Conservation (phyloP, 1,139 yeast genomes). For the Saccharomyces hybrid region DNA sequence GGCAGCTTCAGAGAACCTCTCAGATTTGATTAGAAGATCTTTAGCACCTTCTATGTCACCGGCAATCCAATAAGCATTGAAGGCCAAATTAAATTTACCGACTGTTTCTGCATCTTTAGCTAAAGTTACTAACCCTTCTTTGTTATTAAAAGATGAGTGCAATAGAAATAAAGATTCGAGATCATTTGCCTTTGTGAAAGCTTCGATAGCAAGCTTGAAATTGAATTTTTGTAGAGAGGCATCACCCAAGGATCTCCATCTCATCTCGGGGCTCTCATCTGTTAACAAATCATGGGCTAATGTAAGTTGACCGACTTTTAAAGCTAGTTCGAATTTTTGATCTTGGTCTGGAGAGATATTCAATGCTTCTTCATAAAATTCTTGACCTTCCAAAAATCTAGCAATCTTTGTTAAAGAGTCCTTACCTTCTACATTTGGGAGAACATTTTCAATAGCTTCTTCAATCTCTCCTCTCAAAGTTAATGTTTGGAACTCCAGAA, state of each 20-base stretch:
- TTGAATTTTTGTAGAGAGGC: constrained; percentile 73
- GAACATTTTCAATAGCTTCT: constrained; percentile 55
- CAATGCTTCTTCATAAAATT: constrained; percentile 73
- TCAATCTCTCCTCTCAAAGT: constrained; percentile 91
- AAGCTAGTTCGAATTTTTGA: constrained; percentile 77
- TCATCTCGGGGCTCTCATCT: constrained; percentile 49
- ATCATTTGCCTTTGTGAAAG: constrained; percentile 77
- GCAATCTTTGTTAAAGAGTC: constrained; percentile 76
- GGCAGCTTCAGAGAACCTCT: constrained; percentile 78
- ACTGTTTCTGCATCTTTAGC: constrained; percentile 57
- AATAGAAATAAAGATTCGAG: constrained; percentile 73
- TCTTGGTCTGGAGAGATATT: constrained; percentile 77
- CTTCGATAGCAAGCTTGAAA: constrained; percentile 69
- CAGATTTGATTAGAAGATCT: constrained; percentile 59
- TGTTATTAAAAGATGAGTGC: constrained; percentile 75
- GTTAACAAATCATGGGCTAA: constrained; percentile 70
- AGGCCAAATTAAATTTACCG: constrained; percentile 86
- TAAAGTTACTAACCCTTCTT: constrained; percentile 48
- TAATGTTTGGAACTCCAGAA: constrained; percentile 89
- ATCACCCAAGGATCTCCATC: constrained; percentile 93
- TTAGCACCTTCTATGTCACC: constrained; percentile 64
- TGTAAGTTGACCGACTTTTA: constrained; percentile 57
- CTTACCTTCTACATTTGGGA: constrained; percentile 55
- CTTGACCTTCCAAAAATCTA: constrained; percentile 90
- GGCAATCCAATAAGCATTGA: constrained; percentile 83